These are phyloP conservation scores for Dothiorella sarmentorum DNA, from an alignment of 2,329 filamentous ascomycete species.

Conservation along the genomic window DNA sequence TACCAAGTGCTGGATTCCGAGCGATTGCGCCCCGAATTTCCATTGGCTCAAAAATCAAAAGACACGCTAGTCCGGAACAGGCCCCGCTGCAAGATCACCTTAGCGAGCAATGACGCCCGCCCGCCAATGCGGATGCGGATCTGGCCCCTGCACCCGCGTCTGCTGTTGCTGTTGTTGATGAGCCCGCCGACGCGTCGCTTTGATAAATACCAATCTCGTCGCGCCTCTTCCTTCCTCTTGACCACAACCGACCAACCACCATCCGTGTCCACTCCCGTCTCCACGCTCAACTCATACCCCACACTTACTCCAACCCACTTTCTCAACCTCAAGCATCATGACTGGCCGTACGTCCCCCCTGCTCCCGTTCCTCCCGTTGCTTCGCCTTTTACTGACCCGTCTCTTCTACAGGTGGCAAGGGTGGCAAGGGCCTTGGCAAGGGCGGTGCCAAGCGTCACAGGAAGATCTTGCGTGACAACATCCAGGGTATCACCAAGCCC, in stretches of 20 bases:
- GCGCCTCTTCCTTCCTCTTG: neutral
- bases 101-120: conserved; percentile 9
- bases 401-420: conserved; percentile 51
- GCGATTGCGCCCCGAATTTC: neutral
- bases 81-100: conserved; percentile 1
- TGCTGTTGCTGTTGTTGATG: conserved; percentile 10
- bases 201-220: conserved; percentile 17
- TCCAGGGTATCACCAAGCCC: conserved; percentile 55
- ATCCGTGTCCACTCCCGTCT: neutral
- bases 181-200: conserved; percentile 15
- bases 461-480: conserved; percentile 56
- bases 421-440: conserved; percentile 54
- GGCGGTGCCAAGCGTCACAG: conserved; percentile 54
- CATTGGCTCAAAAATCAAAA: conserved; percentile 15
- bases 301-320: conserved; percentile 5
- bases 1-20: conserved; percentile 22
- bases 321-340: conserved; percentile 31
- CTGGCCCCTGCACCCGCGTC: neutral
- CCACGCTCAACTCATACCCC: neutral
- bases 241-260: conserved; percentile 4
- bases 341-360: conserved; percentile 42
- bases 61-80: conserved; percentile 15
- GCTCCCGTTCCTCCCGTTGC: neutral
- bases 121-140: neutral
- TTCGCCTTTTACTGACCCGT: conserved; percentile 31